Base-by-base conservation (phyloP, 1,139 yeast species). In the Blastobotrys proliferans region DNA sequence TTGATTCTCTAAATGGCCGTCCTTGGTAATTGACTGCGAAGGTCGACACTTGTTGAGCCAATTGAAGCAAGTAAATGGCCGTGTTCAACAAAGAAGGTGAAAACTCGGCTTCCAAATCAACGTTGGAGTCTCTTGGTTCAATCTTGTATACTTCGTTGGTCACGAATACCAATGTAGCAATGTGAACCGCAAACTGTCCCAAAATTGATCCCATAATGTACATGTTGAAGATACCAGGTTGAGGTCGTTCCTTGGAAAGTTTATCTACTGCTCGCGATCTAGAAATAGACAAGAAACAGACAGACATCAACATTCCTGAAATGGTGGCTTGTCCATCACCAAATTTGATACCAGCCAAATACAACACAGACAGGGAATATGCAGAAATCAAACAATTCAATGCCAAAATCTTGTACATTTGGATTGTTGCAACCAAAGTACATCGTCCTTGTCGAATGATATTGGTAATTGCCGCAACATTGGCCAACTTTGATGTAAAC, bases 1-100 rank as follows among this genome's bases (percentile, higher is more conserved):
- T 83, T 49, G 88, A 80, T 68, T 94, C 96, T 63, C 95, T 83
- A 72, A 94, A 94, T 43, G 99, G 99, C 54, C 84, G 80, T 40
- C 99, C 99, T 70, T 87, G 96, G 66, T 92, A 92, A 69, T 92
- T 92, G 48, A 94, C 97, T 13, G 97, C 97, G 71, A 92, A 92
- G 0, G 99, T 92, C 10, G 97, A 86, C 38, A 94, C 95, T 68
- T 92, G 97, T 70, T 92, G 97, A 17, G 95, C 94, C 56, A 92
- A 75, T 67, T 90, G 97, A 49, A 92, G 75, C 61, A 92, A 75
- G 68, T 90, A 94, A 74, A 92, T 90, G 56, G 97, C 97, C 25
- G 98, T 92, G 68, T 94, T 94, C 61, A 92, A 77, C 60, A 92
- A 73, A 3, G 97, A 88, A 34, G 98, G 98, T 48, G 71, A 64